These are phyloP conservation scores for Pseudoperonospora humuli DNA, from an alignment of 352 stramenopile genomes.

Conservation along the genomic window DNA sequence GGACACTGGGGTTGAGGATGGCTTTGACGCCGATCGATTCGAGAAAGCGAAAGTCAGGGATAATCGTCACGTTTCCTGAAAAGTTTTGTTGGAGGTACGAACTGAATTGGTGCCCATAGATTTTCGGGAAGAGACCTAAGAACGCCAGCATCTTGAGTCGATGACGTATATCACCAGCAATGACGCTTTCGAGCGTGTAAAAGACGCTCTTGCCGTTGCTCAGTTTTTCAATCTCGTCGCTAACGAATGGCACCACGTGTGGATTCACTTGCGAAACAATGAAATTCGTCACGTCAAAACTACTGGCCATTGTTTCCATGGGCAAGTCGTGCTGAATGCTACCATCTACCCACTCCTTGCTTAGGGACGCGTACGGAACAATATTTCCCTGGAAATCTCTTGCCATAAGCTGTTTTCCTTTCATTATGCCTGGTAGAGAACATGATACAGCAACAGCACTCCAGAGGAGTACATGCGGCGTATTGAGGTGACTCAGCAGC, in stretches of 20 bases:
- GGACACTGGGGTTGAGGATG: constrained; percentile 70
- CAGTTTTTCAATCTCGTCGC: constrained; percentile 79
- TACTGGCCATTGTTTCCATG: constrained; percentile 90
- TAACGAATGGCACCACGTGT: constrained; percentile 88
- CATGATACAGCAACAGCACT: constrained; percentile 88
- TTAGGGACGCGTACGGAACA: constrained; percentile 87
- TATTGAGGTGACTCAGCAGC: constrained; percentile 91
- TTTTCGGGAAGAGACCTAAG: constrained; percentile 81
- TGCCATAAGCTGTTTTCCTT: constrained; percentile 76
- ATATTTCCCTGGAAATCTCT: constrained; percentile 75
- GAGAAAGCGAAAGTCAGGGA: constrained; percentile 84
- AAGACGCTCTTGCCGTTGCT: constrained; percentile 57
- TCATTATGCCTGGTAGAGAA: constrained; percentile 90
- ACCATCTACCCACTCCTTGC: constrained; percentile 90
- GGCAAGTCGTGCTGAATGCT: constrained; percentile 88
- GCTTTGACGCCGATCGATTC: constrained; percentile 76
- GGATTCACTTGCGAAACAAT: constrained; percentile 88
- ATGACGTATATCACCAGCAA: constrained; percentile 53
- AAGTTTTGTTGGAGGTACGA: constrained; percentile 91
- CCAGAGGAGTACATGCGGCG: constrained; percentile 88
- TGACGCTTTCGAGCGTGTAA: constrained; percentile 80
- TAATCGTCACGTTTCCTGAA: constrained; percentile 94
- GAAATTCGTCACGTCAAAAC: constrained; percentile 93
- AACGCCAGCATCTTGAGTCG: constrained; percentile 71
- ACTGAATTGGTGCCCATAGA: constrained; percentile 73